Base-by-base conservation (phyloP, 2,329 filamentous ascomycete genomes). In the Coniella vitis region DNA sequence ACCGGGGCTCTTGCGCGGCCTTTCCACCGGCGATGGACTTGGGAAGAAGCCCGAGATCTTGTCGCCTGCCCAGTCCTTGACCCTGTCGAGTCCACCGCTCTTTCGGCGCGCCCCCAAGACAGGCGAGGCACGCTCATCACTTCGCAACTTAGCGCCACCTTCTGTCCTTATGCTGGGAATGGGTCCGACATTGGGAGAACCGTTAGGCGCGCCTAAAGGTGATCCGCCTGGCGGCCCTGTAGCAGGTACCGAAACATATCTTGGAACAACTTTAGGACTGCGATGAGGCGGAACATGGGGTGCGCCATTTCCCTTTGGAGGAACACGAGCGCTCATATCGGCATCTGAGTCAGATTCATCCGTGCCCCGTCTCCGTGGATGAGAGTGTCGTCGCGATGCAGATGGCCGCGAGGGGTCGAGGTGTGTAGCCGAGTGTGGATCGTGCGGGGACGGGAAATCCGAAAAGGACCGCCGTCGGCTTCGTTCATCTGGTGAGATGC, bases 391-490 rank as follows among this genome's bases (percentile, higher is more conserved):
- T 17, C 75, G 69, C 16, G 60, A 56, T 17, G 63, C 62, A 1
- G 54, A 38, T 8, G 56, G 47, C 13, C 62, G 62, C 38, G 63
- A 59, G 7, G 69, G 61, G 36, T 68, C 66, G 13, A 70, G 55
- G 46, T 73, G 61, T 17, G 60, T 52, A 10, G 56, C 38, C 4
- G 58, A 50, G 57, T 47, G 59, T 13, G 67, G 58, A 16, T 64
- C 57, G 2, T 63, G 63, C 1, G 67, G 65, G 2, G 64, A 65
- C 2, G 70, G 69, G 45, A 72, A 69, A 49, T 78, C 76, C 3
- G 75, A 76, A 58, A 75, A 73, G 61, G 75, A 78, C 48, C 71
- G 68, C 35, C 74, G 67, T 35, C 72, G 68, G 12, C 58, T 61
- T n/a, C 66, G 60, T 14, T 68, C 67, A 14, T 73, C 71, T 1